Conservation (phyloP, 768 basidiomycete genomes). For the Hirschioporus abietinus region DNA sequence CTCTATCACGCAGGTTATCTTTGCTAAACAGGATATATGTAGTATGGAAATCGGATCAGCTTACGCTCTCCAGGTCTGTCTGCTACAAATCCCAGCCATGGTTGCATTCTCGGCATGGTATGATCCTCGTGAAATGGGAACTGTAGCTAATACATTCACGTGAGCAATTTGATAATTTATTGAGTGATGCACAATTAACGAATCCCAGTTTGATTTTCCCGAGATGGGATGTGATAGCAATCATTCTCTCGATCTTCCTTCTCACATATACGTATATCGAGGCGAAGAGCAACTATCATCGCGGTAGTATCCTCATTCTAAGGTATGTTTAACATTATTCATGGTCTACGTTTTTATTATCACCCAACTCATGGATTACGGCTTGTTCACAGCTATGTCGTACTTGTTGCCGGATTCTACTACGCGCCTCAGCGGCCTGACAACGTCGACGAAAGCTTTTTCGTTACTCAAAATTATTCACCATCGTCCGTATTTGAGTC, state of each 20-base stretch:
- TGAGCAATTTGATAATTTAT: conserved; percentile 35
- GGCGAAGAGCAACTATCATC: conserved; percentile 97
- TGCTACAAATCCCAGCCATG: conserved; percentile 98
- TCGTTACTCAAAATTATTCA: not conserved
- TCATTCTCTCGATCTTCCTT: conserved; percentile 94
- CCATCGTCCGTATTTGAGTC: not conserved
- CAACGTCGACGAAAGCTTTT: conserved; percentile 11
- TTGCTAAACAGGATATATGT: conserved; percentile 9
- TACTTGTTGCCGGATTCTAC: conserved; percentile 88
- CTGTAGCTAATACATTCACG: conserved; percentile 90
- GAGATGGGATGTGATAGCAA: conserved; percentile 93
- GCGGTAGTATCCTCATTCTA: conserved; percentile 91
- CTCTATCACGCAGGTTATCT: conserved; percentile 1
- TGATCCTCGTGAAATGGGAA: conserved; percentile 78
- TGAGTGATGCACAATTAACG: conserved; percentile 6
- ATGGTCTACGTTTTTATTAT: not conserved
- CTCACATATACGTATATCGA: conserved; percentile 99
- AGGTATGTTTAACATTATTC: conserved; percentile 46
- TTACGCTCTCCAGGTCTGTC: conserved; percentile 96
- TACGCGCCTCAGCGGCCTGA: conserved; percentile 57
- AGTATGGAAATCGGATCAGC: conserved; percentile 99
- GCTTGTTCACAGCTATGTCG: conserved; percentile 65
- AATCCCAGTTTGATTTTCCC: conserved; percentile 85
- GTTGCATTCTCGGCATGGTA: conserved; percentile 98
- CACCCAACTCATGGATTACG: conserved; percentile 9